A percentile compares a stretch with the other conserved stretches of the same genome.
phyloP scores from a whole-genome alignment of 257 asterid genomes.

The Solanum chiquidenum region DNA sequence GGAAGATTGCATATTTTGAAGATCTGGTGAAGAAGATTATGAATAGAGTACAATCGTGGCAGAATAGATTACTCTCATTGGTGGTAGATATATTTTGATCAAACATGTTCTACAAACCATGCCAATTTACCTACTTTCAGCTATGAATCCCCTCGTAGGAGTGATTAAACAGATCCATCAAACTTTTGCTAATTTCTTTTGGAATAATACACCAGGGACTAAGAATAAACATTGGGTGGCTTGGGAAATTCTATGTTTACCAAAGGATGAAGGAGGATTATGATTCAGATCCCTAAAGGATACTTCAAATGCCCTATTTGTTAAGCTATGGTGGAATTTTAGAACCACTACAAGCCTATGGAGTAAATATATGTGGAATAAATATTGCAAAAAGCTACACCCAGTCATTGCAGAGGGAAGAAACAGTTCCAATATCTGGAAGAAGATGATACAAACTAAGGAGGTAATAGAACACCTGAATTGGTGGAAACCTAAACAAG shows the following conservation, averaged over 20 bases:
- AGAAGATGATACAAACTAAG: background rate
- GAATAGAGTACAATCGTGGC: background rate
- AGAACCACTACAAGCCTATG: background rate
- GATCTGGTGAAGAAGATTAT: background rate
- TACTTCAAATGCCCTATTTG: background rate
- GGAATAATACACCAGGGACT: background rate
- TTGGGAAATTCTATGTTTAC: background rate
- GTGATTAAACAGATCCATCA: background rate
- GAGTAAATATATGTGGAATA: background rate
- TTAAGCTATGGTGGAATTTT: background rate
- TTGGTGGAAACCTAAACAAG: background rate
- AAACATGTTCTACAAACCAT: background rate
- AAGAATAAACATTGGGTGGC: background rate
- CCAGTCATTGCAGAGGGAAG: background rate
- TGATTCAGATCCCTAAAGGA: background rate
- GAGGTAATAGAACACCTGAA: background rate
- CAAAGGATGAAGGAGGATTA: background rate
- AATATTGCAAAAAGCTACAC: background rate
- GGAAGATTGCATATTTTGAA: background rate
- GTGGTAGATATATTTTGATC: background rate
- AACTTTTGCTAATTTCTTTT: background rate
- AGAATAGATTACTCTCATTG: background rate
- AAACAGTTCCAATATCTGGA: background rate
- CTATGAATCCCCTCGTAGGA: background rate
- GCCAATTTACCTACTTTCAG: background rate